phyloP scores from a whole-genome alignment of 164 flowering plant species.

The Kingdonia uniflora region DNA sequence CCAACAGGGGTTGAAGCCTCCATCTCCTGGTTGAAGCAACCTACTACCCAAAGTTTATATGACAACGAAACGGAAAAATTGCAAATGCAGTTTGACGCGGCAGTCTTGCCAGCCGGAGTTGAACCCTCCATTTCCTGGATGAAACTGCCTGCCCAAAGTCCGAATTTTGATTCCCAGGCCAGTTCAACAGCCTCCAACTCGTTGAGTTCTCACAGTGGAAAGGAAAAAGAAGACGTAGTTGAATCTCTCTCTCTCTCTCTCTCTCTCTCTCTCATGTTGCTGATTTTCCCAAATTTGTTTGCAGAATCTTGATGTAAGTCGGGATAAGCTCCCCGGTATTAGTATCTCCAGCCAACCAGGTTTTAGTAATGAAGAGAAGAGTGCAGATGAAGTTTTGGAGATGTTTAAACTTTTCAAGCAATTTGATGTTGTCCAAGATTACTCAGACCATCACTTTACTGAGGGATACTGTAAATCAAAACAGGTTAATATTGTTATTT shows the following conservation, averaged over 20 bases:
- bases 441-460: constrained; percentile 36
- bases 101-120: neutral
- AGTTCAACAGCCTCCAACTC: constrained; percentile 8
- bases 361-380: constrained; percentile 7
- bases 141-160: constrained; percentile 5
- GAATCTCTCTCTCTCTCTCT: no score
- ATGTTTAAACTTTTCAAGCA: constrained; percentile 22
- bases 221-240: neutral
- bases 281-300: no score
- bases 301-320: neutral
- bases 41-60: no score
- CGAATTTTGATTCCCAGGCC: constrained; percentile 6
- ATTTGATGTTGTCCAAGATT: constrained; percentile 37
- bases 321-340: neutral
- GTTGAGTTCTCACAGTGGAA: neutral
- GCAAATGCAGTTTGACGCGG: neutral
- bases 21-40: constrained; percentile 3
- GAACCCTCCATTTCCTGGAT: constrained; percentile 3
- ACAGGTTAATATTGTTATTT: neutral
- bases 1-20: constrained; percentile 16
- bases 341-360: neutral
- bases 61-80: no score
- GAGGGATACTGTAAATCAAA: neutral
- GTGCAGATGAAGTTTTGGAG: constrained; percentile 12
- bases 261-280: no score